Conservation (phyloP, 495 filamentous ascomycete genomes). For the Rhypophila decipiens region DNA sequence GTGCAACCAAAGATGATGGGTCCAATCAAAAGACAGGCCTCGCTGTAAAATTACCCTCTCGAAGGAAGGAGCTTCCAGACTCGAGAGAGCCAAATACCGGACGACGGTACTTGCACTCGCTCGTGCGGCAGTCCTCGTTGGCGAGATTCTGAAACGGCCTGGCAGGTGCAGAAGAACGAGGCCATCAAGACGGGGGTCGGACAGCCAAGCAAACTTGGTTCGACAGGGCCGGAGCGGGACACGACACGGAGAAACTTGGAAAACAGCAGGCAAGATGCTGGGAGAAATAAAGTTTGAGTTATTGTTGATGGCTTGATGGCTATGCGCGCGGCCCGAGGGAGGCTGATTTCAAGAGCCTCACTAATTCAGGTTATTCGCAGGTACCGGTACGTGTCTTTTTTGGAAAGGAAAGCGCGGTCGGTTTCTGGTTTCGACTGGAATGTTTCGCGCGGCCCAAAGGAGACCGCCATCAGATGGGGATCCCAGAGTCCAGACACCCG, state of each 20-base stretch:
- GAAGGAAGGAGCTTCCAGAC: too few species aligned
- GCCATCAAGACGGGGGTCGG: too few species aligned
- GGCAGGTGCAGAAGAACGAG: background rate
- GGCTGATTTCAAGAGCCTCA: background rate
- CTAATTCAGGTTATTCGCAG: background rate
- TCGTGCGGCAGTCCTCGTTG: background rate
- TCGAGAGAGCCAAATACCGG: background rate
- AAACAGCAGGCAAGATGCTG: background rate
- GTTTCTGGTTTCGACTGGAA: slow-evolving; percentile 1
- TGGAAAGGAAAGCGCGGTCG: background rate
- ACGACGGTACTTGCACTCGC: background rate
- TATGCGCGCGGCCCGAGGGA: background rate
- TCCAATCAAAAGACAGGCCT: too few species aligned
- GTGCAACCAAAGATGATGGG: background rate
- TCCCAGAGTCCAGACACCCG: too few species aligned
- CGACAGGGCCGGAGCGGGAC: background rate
- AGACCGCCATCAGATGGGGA: slow-evolving; percentile 9
- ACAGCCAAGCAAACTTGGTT: background rate
- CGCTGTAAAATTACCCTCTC: too few species aligned
- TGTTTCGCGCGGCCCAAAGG: slow-evolving; percentile 5
- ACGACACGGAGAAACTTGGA: background rate
- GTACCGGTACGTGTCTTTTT: too few species aligned
- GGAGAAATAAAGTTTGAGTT: too few species aligned
- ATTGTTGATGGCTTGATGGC: too few species aligned
- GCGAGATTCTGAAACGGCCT: slow-evolving; percentile 1